Evolutionary conservation across 1,139 yeast species (phyloP).

Genomic region (Diutina catenulata): DNA sequence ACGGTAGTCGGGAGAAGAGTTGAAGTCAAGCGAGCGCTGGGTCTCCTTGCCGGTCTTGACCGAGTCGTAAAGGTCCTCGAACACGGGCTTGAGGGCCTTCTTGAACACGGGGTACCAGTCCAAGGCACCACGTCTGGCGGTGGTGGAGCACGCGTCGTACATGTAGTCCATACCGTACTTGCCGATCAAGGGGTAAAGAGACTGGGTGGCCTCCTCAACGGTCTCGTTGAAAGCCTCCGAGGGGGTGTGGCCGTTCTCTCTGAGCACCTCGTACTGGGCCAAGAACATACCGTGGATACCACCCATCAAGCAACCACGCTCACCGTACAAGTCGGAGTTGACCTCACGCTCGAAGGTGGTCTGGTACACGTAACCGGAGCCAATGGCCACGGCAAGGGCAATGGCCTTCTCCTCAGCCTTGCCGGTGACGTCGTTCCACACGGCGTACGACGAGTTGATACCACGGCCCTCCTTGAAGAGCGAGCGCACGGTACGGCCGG

Average conservation of each 20-base stretch:
- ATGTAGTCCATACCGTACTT: conserved; percentile 99
- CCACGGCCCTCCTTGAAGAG: conserved; percentile 99
- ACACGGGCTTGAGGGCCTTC: conserved; percentile 97
- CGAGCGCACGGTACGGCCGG: conserved; percentile 99
- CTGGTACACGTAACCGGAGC: conserved; percentile 99
- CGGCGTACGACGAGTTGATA: conserved; percentile 98
- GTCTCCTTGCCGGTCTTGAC: conserved; percentile 96
- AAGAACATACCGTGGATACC: conserved; percentile 99
- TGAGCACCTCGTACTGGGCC: conserved; percentile 98
- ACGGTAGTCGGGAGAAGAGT: conserved; percentile 97
- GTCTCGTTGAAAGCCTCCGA: conserved; percentile 99
- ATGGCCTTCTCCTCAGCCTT: conserved; percentile 98
- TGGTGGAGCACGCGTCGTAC: conserved; percentile 99
- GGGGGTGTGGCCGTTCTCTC: conserved; percentile 99
- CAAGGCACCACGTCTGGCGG: conserved; percentile 99
- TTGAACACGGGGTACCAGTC: conserved; percentile 99
- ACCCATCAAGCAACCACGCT: conserved; percentile 99
- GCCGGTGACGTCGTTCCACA: conserved; percentile 98
- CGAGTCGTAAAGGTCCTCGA: conserved; percentile 88
- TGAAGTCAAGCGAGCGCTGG: conserved; percentile 94
- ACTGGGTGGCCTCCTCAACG: conserved; percentile 99
- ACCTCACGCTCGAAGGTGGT: conserved; percentile 99
- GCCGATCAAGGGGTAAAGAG: conserved; percentile 97
- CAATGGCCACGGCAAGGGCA: conserved; percentile 98
- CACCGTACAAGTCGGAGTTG: conserved; percentile 98